Conservation (phyloP, 805 yeast genomes). For the Blastobotrys americana region DNA sequence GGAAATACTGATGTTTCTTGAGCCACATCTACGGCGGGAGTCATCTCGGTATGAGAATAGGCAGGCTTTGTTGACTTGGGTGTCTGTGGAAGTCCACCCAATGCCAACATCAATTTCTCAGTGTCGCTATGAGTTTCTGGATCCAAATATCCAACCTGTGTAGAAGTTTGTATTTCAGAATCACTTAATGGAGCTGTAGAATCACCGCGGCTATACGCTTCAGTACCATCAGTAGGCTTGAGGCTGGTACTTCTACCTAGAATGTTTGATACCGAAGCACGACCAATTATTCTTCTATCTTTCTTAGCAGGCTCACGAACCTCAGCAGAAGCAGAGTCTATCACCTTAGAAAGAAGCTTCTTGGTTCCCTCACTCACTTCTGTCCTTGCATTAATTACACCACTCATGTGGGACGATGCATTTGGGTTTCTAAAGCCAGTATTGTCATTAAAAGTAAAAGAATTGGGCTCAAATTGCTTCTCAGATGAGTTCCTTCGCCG, state of each 20-base stretch:
- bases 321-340: neutral
- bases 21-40: conserved; percentile 17
- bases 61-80: neutral
- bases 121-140: conserved; percentile 17
- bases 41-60: conserved; percentile 15
- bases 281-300: conserved; percentile 3
- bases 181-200: conserved; percentile 1
- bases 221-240: neutral
- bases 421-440: neutral
- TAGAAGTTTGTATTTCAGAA: conserved; percentile 6
- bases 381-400: neutral
- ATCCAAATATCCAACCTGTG: conserved; percentile 23
- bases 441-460: neutral
- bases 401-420: neutral
- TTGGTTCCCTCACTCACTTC: neutral
- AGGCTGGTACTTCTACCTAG: neutral
- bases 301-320: neutral
- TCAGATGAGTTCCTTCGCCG: no score
- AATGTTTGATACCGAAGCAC: conserved; percentile 7
- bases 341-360: neutral
- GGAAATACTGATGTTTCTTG: conserved; percentile 5
- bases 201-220: no score
- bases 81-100: conserved; percentile 14
- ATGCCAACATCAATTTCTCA: conserved; percentile 16
- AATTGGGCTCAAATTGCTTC: neutral